These are phyloP conservation scores for Gaertneriomyces semiglobifer DNA, from an alignment of 192 early-diverging fungal species.

Conservation along the genomic window DNA sequence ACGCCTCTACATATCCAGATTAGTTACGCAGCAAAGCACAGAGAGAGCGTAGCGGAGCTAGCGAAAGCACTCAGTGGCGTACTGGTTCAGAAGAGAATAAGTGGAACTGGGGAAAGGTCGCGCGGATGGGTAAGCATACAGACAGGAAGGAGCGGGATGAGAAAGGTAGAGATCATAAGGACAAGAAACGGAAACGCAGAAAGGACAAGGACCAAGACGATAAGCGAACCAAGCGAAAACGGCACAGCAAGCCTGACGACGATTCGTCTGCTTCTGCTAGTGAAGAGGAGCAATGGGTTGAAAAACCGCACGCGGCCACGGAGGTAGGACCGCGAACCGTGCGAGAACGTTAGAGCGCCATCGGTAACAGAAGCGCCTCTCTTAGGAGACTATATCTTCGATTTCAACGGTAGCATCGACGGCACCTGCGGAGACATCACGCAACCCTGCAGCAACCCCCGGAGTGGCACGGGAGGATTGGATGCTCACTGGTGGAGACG, in stretches of 20 bases:
- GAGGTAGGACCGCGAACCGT: neutral
- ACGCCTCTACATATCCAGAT: no score
- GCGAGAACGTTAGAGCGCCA: neutral
- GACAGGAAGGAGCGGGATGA: neutral
- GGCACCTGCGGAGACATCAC: conserved; percentile 8
- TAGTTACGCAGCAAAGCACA: no score
- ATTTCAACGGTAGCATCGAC: neutral
- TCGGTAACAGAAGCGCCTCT: neutral
- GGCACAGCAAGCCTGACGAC: conserved; percentile 30
- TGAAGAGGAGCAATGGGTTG: conserved; percentile 34
- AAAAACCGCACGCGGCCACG: conserved; percentile 17
- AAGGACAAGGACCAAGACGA: conserved; percentile 28
- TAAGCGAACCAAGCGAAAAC: conserved; percentile 32
- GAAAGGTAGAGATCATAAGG: conserved; percentile 14
- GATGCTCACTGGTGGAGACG: conserved; percentile 28
- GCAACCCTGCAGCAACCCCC: conserved; percentile 1
- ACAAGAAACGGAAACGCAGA: conserved; percentile 16
- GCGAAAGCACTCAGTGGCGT: no score
- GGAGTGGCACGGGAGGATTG: conserved; percentile 27
- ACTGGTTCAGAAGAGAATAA: no score
- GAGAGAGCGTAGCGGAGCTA: no score
- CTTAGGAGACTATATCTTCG: neutral
- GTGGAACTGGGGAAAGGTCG: no score
- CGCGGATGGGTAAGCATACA: conserved; percentile 1
- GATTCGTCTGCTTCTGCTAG: conserved; percentile 10